Conservation (phyloP, 129 eudicot genomes). For the Cynara cardunculus region DNA sequence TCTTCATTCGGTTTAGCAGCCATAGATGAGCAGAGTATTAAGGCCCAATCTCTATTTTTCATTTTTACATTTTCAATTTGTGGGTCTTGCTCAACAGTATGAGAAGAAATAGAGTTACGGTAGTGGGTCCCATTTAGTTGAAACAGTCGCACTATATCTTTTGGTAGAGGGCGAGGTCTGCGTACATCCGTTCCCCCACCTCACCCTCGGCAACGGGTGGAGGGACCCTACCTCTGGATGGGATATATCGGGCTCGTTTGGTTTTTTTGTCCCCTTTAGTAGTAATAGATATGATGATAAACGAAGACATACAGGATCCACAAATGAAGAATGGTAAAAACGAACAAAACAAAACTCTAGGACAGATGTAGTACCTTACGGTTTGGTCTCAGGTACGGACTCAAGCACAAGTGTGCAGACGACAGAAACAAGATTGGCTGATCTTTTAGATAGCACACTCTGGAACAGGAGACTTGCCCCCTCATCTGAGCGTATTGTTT, state of each 20-base stretch:
- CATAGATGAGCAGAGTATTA: slow-evolving; percentile 44
- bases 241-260: too few relatives aligned
- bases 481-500: slow-evolving; percentile 96
- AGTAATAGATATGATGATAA: not conserved
- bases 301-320: not conserved
- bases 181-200: too few relatives aligned
- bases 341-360: not conserved
- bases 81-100: not conserved
- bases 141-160: too few relatives aligned
- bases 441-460: slow-evolving; percentile 90
- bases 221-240: too few relatives aligned
- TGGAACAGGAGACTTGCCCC: slow-evolving; percentile 98
- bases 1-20: slow-evolving; percentile 33
- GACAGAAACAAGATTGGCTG: slow-evolving; percentile 90
- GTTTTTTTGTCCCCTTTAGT: too few relatives aligned
- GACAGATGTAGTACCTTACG: slow-evolving; percentile 42
- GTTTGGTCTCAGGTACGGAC: slow-evolving; percentile 63
- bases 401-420: slow-evolving; percentile 56
- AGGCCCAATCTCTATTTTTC: not conserved
- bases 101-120: not conserved
- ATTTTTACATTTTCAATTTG: not conserved
- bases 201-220: too few relatives aligned
- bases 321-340: not conserved
- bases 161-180: too few relatives aligned
- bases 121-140: not conserved